A percentile compares a stretch with the other conserved stretches of the same genome.
Conservation (phyloP, 2,329 filamentous ascomycete genomes). For the Alternaria panax region DNA sequence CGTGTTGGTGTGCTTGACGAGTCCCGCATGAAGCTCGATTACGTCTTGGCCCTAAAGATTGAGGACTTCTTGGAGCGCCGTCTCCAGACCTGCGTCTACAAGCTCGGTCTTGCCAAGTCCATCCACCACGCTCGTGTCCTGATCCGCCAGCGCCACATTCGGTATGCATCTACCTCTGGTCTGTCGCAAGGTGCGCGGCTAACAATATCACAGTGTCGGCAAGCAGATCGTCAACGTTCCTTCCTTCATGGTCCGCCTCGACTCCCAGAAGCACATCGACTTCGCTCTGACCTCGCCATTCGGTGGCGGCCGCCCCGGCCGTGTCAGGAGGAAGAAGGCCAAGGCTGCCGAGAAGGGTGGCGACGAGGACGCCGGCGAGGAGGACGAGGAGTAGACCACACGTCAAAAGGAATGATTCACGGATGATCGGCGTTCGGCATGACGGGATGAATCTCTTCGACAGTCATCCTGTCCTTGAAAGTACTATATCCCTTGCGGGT, state of each 20-base stretch:
- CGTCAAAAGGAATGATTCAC: constrained; percentile 41
- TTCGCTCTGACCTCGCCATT: constrained; percentile 97
- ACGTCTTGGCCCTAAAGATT: constrained; percentile 98
- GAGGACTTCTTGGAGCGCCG: constrained; percentile 99
- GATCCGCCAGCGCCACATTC: constrained; percentile 99
- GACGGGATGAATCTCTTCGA: constrained; percentile 44
- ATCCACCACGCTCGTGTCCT: constrained; percentile 99
- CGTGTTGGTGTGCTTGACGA: constrained; percentile 99
- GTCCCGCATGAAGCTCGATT: constrained; percentile 99
- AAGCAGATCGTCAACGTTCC: constrained; percentile 99
- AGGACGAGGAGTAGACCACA: constrained; percentile 72
- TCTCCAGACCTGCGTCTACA: constrained; percentile 99
- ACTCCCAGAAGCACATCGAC: constrained; percentile 99
- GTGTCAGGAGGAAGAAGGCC: constrained; percentile 99
- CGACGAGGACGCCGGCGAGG: constrained; percentile 83
- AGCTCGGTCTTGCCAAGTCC: constrained; percentile 99
- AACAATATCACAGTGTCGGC: constrained; percentile 72
- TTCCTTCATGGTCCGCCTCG: constrained; percentile 98
- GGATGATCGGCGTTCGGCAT: constrained; percentile 49
- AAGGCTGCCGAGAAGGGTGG: constrained; percentile 89
- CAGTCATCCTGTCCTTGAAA: constrained; percentile 38
- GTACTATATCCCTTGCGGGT: constrained; percentile 42
- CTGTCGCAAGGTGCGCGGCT: constrained; percentile 10
- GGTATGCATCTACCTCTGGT: constrained; percentile 52
- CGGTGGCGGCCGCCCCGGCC: constrained; percentile 94